Conservation (phyloP, 306 rosid genomes). For the Corylus avellana region DNA sequence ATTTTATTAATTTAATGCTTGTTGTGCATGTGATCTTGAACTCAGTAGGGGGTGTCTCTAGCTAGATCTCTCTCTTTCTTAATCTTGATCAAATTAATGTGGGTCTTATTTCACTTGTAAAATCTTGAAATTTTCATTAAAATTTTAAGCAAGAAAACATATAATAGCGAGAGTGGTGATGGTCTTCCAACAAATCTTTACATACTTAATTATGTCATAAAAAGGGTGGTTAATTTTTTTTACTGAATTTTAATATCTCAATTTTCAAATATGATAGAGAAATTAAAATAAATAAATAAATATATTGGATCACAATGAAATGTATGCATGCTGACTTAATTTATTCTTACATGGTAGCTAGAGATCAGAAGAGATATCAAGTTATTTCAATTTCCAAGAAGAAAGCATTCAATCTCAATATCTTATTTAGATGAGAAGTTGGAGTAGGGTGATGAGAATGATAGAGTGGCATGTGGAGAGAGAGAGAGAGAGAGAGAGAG, state of each 20-base stretch:
- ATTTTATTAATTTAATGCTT: no score
- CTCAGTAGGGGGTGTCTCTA: not conserved
- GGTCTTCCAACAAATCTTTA: no score
- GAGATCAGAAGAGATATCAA: not conserved
- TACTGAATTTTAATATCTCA: no score
- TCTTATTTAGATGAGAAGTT: constrained; percentile 21
- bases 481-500: constrained; percentile 19
- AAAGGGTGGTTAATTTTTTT: no score
- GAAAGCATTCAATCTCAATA: constrained; percentile 13
- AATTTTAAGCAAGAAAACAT: no score
- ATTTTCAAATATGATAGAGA: no score
- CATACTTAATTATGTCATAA: no score
- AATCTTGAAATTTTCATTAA: not conserved
- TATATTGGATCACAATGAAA: not conserved
- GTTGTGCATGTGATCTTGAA: no score
- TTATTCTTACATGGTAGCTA: not conserved
- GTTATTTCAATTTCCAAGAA: constrained; percentile 27
- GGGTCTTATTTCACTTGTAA: not conserved
- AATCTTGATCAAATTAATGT: not conserved
- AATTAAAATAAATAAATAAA: not conserved
- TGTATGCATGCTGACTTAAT: constrained; percentile 19
- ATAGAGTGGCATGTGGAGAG: constrained; percentile 63
- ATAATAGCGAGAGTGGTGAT: no score
- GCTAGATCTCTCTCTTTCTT: not conserved
- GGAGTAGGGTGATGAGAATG: constrained; percentile 29